Conservation (phyloP, 805 yeast genomes). For the Metschnikowia vanudenii region DNA sequence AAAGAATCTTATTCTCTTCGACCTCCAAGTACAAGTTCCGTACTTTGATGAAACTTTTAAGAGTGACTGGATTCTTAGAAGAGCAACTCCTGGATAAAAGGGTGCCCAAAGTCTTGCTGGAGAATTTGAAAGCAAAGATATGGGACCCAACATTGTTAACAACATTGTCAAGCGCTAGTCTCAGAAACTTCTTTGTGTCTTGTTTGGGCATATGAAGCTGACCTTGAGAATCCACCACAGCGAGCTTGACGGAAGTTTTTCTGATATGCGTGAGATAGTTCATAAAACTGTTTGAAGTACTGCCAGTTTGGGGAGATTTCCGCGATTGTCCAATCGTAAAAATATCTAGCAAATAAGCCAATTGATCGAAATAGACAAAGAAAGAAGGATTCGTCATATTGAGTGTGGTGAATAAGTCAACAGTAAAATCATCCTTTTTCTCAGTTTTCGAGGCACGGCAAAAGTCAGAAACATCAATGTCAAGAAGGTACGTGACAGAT, state of each 20-base stretch:
- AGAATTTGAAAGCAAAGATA: constrained; percentile 27
- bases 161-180: constrained; percentile 31
- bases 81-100: constrained; percentile 6
- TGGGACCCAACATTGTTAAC: constrained; percentile 23
- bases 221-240: constrained; percentile 31
- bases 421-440: constrained; percentile 9
- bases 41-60: constrained; percentile 30
- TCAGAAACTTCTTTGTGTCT: constrained; percentile 9
- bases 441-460: constrained; percentile 19
- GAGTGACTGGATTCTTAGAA: not conserved
- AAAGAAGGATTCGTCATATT: constrained; percentile 36
- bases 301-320: not conserved
- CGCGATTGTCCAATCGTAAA: not conserved
- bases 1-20: constrained; percentile 29
- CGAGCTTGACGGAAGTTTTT: constrained; percentile 23
- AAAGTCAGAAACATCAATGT: constrained; percentile 24
- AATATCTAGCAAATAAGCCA: constrained; percentile 20
- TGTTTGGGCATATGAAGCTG: constrained; percentile 31
- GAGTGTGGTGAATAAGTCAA: constrained; percentile 21
- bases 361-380: constrained; percentile 39
- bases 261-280: not conserved
- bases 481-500: constrained; percentile 28
- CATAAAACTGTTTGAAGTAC: not conserved
- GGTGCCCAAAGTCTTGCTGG: constrained; percentile 24
- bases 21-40: constrained; percentile 31